phyloP scores from a whole-genome alignment of 2,329 filamentous ascomycete genomes.

The Diplodia sapinea region DNA sequence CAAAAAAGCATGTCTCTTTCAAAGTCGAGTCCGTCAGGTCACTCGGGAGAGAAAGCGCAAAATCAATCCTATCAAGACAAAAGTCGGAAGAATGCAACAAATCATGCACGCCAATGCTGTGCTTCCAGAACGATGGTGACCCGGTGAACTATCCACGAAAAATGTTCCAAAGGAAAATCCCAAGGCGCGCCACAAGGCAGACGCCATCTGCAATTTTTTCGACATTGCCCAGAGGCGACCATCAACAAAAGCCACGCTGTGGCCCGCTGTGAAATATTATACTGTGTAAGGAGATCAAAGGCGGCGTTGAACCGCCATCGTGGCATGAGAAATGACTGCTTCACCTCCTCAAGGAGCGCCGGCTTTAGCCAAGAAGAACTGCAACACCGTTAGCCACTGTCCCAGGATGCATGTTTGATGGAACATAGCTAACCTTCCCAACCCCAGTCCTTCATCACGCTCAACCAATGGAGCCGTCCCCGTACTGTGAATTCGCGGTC shows the following conservation, averaged over 20 bases:
- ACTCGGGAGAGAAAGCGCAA: conserved; percentile 14
- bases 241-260: not conserved
- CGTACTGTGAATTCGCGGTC: conserved; percentile 69
- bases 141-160: conserved; percentile 16
- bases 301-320: not conserved
- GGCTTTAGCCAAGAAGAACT: conserved; percentile 29
- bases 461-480: conserved; percentile 70
- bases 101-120: conserved; percentile 22
- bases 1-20: not conserved
- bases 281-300: conserved; percentile 1
- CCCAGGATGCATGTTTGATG: not conserved
- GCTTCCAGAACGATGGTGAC: conserved; percentile 15
- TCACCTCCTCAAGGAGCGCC: not conserved
- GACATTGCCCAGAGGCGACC: not conserved
- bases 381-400: conserved; percentile 10
- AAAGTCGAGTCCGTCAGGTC: conserved; percentile 6
- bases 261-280: conserved; percentile 4
- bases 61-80: conserved; percentile 27
- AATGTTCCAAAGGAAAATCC: not conserved
- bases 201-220: conserved; percentile 19
- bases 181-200: conserved; percentile 17
- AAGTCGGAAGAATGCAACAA: conserved; percentile 23
- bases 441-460: conserved; percentile 72
- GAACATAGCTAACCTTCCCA: conserved; percentile 67
- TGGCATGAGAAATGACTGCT: not conserved